Evolutionary conservation across 2,329 filamentous ascomycete species (phyloP), one percentile per base, ranked within the genome.

Genomic region (Aspergillus caelatus): DNA sequence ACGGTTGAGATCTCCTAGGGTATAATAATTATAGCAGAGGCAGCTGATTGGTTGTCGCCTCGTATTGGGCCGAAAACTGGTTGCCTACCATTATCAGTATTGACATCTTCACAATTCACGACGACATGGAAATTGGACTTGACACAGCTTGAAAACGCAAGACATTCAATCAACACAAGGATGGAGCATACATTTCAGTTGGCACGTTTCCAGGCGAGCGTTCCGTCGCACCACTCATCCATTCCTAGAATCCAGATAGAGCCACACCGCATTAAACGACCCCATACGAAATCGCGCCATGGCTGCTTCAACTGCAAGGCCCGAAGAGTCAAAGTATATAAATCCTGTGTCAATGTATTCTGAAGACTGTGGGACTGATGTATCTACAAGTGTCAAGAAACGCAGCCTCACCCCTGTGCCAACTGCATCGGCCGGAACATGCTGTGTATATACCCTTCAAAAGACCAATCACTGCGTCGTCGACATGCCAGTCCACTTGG

Each of bases 271-370:
- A 50, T 60, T 7, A 70, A 69, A 57, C 54, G 54, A 34, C 66
- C 66, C 12, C 79, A 81, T 70, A 79, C 73, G 50, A 81, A 81
- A 63, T 80, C 78, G 9, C 75, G 79, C 4, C 70, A 72, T 8
- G 79, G 79, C 10, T 81, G 79, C 62, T 71, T 75, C 62, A 77
- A 71, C 61, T 81, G 79, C 70, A 80, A 81, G 64, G 70, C 68
- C 10, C 67, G 79, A 16, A 84, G 81, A 66, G 82, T 84, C 60
- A 85, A 84, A 71, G 83, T 81, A 65, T 72, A 74, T 34, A 48
- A 53, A 12, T 11, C 4, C 19, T 36, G 4, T 26, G 4, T 21
- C 2, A 46, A 28, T 52, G 34, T 10, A 50, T n/a, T 41, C 62
- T 4, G 23, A 19, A 7, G 14, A 16, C 28, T 16, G 8, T 32